Conservation (phyloP, 2,329 filamentous ascomycete species). For the Aspergillus calidoustus region DNA sequence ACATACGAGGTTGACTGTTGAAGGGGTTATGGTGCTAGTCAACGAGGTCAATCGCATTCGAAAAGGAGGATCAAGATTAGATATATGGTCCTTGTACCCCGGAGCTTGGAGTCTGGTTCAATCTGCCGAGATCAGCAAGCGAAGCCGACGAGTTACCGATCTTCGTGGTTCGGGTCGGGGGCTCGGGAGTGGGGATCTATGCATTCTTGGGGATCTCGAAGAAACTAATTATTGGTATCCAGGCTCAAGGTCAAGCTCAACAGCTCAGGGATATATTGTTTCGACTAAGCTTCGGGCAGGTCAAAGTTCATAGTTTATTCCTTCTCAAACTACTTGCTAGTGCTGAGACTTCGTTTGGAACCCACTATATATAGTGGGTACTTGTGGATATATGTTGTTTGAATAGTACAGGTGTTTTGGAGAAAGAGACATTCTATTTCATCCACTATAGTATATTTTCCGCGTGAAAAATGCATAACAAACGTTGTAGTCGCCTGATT, state of each 20-base stretch:
- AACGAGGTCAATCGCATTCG: background rate
- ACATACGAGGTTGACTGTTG: background rate
- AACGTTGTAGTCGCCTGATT: background rate
- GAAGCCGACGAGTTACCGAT: background rate
- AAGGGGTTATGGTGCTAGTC: background rate
- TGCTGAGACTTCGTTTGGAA: background rate
- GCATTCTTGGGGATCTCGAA: background rate
- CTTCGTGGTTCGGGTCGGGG: background rate
- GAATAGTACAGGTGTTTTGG: too few species aligned
- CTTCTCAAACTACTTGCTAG: too few species aligned
- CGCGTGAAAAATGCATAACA: background rate
- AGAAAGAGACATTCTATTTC: too few species aligned
- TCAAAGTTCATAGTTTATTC: too few species aligned
- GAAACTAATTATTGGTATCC: too few species aligned
- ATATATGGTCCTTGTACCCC: background rate
- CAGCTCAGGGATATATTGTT: too few species aligned
- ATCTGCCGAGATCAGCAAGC: background rate
- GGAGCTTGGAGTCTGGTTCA: background rate
- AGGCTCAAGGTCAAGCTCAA: too few species aligned
- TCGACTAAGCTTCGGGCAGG: too few species aligned
- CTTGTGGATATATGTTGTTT: background rate
- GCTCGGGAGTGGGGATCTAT: background rate
- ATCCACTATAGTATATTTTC: too few species aligned
- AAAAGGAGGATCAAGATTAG: background rate
- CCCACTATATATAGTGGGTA: background rate